phyloP scores from a whole-genome alignment of 352 stramenopile genomes.

The Phytophthora meadii region DNA sequence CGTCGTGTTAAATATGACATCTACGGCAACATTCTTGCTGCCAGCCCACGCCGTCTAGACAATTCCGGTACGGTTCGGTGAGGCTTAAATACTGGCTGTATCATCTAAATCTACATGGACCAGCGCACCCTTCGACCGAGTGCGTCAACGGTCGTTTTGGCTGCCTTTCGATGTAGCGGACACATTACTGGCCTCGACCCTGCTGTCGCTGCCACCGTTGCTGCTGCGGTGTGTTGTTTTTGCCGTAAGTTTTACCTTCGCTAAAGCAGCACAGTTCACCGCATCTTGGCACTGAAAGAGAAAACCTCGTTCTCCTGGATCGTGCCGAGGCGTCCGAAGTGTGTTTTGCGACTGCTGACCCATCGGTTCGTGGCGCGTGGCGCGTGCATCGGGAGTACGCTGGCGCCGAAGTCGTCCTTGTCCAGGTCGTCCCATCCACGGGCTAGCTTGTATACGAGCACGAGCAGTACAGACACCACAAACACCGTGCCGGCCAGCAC shows the following conservation, averaged over 20 bases:
- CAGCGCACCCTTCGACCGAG: conserved; percentile 35
- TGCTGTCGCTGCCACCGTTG: neutral
- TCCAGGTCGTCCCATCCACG: conserved; percentile 70
- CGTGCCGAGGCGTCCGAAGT: conserved; percentile 73
- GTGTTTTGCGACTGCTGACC: conserved; percentile 66
- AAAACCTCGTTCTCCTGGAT: conserved; percentile 78
- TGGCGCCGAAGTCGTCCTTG: conserved; percentile 47
- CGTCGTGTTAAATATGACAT: conserved; percentile 48
- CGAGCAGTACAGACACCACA: conserved; percentile 74
- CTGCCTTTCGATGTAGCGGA: conserved; percentile 1
- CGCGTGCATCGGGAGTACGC: conserved; percentile 52
- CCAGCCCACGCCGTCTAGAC: conserved; percentile 25
- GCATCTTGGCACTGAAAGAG: conserved; percentile 66
- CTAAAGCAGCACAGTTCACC: conserved; percentile 34
- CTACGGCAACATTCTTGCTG: conserved; percentile 12
- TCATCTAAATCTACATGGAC: conserved; percentile 37
- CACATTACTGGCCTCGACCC: neutral
- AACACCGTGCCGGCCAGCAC: conserved; percentile 72
- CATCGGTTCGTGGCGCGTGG: conserved; percentile 62
- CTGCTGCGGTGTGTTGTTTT: neutral
- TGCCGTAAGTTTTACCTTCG: neutral
- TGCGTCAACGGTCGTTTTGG: conserved; percentile 9
- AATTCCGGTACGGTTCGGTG: conserved; percentile 2
- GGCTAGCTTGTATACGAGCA: conserved; percentile 79
- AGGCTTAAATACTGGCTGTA: conserved; percentile 41